Evolutionary conservation across 768 basidiomycete genomes (phyloP), one percentile per base, ranked within the genome.

Genomic region (Macrolepiota dolichaula): DNA sequence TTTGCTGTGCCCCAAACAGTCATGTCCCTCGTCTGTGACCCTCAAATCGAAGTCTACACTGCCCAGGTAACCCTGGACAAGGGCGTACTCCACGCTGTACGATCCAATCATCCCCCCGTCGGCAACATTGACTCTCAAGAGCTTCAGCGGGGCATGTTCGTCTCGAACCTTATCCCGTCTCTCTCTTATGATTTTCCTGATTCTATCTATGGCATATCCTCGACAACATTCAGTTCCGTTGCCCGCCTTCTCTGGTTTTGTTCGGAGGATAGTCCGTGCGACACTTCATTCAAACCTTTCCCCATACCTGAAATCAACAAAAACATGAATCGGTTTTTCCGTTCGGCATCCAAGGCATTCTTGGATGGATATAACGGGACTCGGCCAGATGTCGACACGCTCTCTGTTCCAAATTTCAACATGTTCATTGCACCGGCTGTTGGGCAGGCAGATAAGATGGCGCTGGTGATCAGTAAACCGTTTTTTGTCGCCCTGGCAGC

Each of bases 351-450:
- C 12, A 55, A 55, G 36, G 54, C 37, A 15, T 42, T 40, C 38
- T 24, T 55, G 37, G 54, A 55, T n/a, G 40, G 54, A 9, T 55
- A 55, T 25, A 42, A 27, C 12, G 54, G 54, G 22, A 55, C 54
- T n/a, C 36, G 38, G 3, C 54, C 54, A 42, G 54, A 38, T 7
- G 24, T 55, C 37, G 24, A 27, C 7, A 55, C 38, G 2, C 54
- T 55, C 22, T 55, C 54, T 7, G n/a, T 55, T 42, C 25, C 42
- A 6, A 44, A 44, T 19, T 19, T 44, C 6, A 44, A 44, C 19
- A n/a, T 19, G n/a, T 44, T 44, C 5, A n/a, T n/a, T 42, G 6
- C 40, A 12, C 1, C 4, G n/a, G 12, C 40, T 15, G 40, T 15
- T 42, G 40, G 40, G 5, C 40, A 42, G 40, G 15, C 40, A n/a